Evolutionary conservation across 2,329 filamentous ascomycete species (phyloP).

Genomic region (Myriangium duriaei): DNA sequence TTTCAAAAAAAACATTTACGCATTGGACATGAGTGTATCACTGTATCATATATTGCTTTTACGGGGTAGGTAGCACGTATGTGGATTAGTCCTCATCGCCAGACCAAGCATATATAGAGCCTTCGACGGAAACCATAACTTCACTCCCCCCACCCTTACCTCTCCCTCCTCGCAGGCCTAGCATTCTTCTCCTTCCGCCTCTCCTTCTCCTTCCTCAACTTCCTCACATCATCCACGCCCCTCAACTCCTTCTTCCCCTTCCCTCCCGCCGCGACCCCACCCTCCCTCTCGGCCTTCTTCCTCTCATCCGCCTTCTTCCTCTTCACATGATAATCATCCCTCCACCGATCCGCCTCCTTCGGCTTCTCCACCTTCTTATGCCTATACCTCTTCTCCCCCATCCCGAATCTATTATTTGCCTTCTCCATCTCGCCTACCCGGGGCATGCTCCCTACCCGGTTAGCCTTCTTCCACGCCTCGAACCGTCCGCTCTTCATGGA

Average conservation of each 20-base stretch:
- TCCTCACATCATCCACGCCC: conserved; percentile 71
- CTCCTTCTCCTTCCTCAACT: conserved; percentile 66
- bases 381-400: conserved; percentile 51
- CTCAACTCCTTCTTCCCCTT: conserved; percentile 68
- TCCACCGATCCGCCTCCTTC: conserved; percentile 83
- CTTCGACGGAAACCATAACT: no score
- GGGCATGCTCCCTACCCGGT: conserved; percentile 67
- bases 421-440: conserved; percentile 70
- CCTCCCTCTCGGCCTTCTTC: conserved; percentile 63
- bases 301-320: conserved; percentile 85
- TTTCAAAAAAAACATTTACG: no score
- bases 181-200: conserved; percentile 77
- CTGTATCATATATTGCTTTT: no score
- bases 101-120: no score
- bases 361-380: conserved; percentile 81
- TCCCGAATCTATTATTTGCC: conserved; percentile 17
- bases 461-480: conserved; percentile 79
- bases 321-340: conserved; percentile 79
- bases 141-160: no score
- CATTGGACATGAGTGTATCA: no score
- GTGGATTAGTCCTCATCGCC: no score
- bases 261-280: conserved; percentile 29
- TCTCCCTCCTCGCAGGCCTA: conserved; percentile 59
- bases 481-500: conserved; percentile 88
- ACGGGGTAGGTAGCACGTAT: no score